A percentile compares a stretch with the other conserved stretches of the same genome.
Conservation (phyloP, 257 asterid species). For the Solanum corneliomulleri region DNA sequence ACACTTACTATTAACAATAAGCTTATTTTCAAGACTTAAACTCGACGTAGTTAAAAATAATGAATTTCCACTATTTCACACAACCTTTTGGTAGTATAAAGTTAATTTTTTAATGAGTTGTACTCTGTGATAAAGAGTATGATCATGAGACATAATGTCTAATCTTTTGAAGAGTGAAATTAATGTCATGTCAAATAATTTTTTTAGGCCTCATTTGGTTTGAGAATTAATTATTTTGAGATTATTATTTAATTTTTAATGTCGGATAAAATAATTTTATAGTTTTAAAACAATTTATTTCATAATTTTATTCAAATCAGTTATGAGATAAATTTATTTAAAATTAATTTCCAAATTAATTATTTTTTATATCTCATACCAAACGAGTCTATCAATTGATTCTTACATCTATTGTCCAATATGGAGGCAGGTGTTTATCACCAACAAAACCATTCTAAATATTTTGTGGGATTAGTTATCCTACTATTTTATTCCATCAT, state of each 20-base stretch:
- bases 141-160: too few species aligned
- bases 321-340: too few species aligned
- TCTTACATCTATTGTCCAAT: background rate
- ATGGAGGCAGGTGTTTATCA: background rate
- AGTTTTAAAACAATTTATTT: too few species aligned
- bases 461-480: background rate
- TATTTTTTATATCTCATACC: too few species aligned
- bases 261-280: background rate
- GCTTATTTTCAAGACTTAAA: background rate
- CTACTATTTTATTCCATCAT: background rate
- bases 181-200: background rate
- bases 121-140: too few species aligned
- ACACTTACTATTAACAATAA: background rate
- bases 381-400: background rate
- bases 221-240: too few species aligned
- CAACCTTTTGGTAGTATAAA: background rate
- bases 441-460: background rate
- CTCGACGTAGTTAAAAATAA: background rate
- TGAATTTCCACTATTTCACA: background rate
- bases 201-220: background rate
- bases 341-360: too few species aligned
- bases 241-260: too few species aligned
- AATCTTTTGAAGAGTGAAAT: background rate
- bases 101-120: too few species aligned
- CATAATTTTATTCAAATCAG: rapidly evolving